phyloP scores from a whole-genome alignment of 306 rosid genomes.

The Mimosa bimucronata region DNA sequence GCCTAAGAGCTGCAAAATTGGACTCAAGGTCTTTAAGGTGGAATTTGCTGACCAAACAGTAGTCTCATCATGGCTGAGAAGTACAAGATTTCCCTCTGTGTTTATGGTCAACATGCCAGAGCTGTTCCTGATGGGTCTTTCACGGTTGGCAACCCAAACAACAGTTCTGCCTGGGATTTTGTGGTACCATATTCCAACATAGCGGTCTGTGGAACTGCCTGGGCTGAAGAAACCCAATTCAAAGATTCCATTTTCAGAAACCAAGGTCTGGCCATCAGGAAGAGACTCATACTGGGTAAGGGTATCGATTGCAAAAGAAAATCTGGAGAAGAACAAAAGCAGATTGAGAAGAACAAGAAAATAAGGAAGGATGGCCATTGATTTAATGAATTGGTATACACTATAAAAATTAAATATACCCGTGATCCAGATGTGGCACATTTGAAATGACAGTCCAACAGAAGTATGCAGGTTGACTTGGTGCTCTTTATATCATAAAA shows the following conservation, averaged over 20 bases:
- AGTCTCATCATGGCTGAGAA: conserved; percentile 22
- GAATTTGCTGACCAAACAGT: conserved; percentile 46
- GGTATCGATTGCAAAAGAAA: neutral
- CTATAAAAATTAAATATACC: neutral
- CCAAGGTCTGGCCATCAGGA: neutral
- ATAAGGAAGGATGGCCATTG: neutral
- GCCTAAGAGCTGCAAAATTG: conserved; percentile 35
- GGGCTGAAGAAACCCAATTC: conserved; percentile 29
- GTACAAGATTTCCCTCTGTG: conserved; percentile 26
- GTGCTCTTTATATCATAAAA: neutral
- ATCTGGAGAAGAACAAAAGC: neutral
- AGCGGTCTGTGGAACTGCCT: conserved; percentile 29
- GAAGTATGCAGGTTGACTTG: neutral
- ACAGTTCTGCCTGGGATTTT: conserved; percentile 33
- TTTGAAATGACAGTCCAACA: neutral
- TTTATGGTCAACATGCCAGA: conserved; percentile 43
- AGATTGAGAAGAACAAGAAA: neutral
- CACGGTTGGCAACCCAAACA: conserved; percentile 63
- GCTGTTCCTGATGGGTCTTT: conserved; percentile 38
- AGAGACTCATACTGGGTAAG: neutral
- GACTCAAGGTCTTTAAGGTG: neutral
- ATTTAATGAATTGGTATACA: neutral
- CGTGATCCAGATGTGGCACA: neutral
- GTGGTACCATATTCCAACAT: conserved; percentile 60
- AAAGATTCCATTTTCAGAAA: conserved; percentile 8